Conservation (phyloP, 2,329 filamentous ascomycete species). For the Dactylonectria estremocensis region DNA sequence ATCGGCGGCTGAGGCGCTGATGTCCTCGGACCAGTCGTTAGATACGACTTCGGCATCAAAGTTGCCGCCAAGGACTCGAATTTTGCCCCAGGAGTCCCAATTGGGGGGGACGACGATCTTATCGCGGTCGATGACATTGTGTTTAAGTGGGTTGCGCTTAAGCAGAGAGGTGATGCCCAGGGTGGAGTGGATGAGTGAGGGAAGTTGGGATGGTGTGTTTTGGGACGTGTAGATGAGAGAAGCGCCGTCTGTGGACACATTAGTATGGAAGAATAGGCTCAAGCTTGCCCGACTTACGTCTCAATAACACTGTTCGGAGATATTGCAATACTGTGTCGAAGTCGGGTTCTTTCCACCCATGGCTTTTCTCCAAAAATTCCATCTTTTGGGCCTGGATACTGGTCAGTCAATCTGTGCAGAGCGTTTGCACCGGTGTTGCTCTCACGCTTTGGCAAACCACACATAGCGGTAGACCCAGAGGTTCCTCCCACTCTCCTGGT, state of each 20-base stretch:
- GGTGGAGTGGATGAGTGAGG: constrained; percentile 86
- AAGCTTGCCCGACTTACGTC: constrained; percentile 70
- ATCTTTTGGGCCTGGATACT: constrained; percentile 82
- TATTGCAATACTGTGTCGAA: constrained; percentile 98
- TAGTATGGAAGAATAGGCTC: constrained; percentile 8
- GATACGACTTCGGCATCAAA: constrained; percentile 93
- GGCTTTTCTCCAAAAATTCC: constrained; percentile 89
- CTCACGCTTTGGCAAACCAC: constrained; percentile 96
- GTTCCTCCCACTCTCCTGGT: constrained; percentile 94
- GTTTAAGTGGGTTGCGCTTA: constrained; percentile 83
- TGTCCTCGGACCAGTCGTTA: constrained; percentile 87
- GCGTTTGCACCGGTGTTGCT: constrained; percentile 36
- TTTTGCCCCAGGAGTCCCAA: constrained; percentile 99
- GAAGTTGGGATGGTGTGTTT: constrained; percentile 82
- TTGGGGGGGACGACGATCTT: constrained; percentile 96
- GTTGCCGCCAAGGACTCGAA: constrained; percentile 89
- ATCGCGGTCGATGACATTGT: constrained; percentile 93
- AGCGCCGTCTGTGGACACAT: constrained; percentile 75
- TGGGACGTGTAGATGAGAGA: constrained; percentile 90
- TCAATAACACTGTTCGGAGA: constrained; percentile 88
- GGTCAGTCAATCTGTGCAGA: constrained; percentile 42
- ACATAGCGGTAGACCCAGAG: constrained; percentile 86
- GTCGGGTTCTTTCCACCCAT: constrained; percentile 94
- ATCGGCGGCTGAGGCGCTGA: constrained; percentile 68
- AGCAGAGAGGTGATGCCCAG: constrained; percentile 88